Evolutionary conservation across 208 protist species (phyloP), one percentile per base, ranked within the genome.

Genomic region (Lotmaria passim): DNA sequence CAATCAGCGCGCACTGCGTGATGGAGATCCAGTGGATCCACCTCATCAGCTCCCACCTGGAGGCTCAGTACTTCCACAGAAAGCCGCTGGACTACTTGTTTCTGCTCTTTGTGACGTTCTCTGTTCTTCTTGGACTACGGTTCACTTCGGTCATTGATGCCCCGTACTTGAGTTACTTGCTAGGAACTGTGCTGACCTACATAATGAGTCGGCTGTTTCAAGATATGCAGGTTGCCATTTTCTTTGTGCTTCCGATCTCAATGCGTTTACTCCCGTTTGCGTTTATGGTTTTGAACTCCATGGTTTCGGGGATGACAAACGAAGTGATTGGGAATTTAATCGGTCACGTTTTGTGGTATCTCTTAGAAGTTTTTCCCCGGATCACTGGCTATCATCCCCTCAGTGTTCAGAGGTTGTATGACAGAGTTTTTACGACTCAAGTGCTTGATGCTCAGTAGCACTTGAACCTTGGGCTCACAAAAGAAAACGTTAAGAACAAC

Each of bases 291-390:
- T 65, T 93, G 24, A 73, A 66, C 15, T 50, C 79, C 0, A 38
- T 67, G 24, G 65, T 81, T 1, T 68, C 66, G 7, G 63, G 70
- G 21, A 41, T 87, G 15, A 65, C 70, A 26, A 61, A 70, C 36
- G 67, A 88, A 14, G n/a, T 94, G 2, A 33, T 90, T 17, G 78
- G 76, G 41, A 81, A 79, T 43, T 8, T 83, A 43, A 75, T 93
- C 26, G 91, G 88, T 1, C 91, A 96, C 51, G 48, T 89, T 3
- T 67, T 94, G 46, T 96, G 88, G 84, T 96, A 90, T 59, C 52
- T 94, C 15, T 62, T 93, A 10, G 89, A 94, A 46, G 83, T 96
- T n/a, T 91, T 96, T 71, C 91, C 91, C 19, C 85, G 86, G 38
- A 96, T 96, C 51, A 93, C 88, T 21, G 89, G 82, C 6, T 26